phyloP scores from a whole-genome alignment of 2,329 filamentous ascomycete genomes.

The Monilinia fructicola region DNA sequence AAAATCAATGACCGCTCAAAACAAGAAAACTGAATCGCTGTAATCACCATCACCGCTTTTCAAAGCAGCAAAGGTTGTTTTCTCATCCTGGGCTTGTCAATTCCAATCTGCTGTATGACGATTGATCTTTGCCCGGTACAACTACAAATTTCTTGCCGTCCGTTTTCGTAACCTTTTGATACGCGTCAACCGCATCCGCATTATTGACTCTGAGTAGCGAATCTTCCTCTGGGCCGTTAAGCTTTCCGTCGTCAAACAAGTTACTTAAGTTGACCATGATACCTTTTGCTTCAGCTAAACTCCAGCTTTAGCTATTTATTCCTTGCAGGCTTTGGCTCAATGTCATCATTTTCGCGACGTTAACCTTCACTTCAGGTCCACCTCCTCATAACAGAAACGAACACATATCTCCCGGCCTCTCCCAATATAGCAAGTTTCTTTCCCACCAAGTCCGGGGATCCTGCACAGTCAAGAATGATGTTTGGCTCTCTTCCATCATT shows the following conservation, averaged over 20 bases:
- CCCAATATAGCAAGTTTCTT: conserved; percentile 9
- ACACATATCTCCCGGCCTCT: conserved; percentile 5
- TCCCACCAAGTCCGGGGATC: conserved; percentile 2
- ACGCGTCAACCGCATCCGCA: neutral
- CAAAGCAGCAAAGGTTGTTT: too few species aligned
- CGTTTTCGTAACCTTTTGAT: conserved; percentile 5
- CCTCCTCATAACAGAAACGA: conserved; percentile 11
- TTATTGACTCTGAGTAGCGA: neutral
- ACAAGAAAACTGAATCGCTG: too few species aligned
- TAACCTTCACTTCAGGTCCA: neutral
- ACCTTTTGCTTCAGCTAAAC: neutral
- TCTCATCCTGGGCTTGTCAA: too few species aligned
- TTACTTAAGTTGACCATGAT: neutral
- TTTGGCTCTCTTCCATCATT: neutral
- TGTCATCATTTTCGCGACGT: conserved; percentile 9
- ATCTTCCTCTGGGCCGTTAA: neutral
- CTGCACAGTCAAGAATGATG: conserved; percentile 17
- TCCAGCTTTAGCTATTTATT: conserved; percentile 2
- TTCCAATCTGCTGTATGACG: too few species aligned
- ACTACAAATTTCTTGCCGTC: conserved; percentile 13
- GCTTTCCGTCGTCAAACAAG: conserved; percentile 2
- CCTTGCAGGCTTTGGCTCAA: conserved; percentile 16
- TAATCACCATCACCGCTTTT: too few species aligned
- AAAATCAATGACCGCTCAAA: too few species aligned
- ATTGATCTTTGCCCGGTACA: neutral